Percentiles rank a stretch among this genome's conserved stretches.
These are phyloP conservation scores for Trichoderma erinaceum DNA, from an alignment of 495 filamentous ascomycete species.

Conservation along the genomic window DNA sequence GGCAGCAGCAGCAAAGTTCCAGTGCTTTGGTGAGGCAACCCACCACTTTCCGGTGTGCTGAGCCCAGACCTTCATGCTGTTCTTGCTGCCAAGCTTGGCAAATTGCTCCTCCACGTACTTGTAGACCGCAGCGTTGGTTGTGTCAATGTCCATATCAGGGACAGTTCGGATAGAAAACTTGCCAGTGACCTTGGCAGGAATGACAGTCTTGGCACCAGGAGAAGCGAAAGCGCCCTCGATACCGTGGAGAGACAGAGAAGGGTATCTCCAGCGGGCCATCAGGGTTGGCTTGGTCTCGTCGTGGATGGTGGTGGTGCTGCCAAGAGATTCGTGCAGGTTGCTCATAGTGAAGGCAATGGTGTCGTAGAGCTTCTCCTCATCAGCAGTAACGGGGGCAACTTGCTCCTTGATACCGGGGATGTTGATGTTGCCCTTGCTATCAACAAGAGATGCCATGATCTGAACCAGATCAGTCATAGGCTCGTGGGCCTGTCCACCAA, in stretches of 20 bases:
- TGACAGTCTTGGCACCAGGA: conserved; percentile 94
- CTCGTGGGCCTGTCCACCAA: conserved; percentile 91
- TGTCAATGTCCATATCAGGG: conserved; percentile 89
- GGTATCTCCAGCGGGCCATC: conserved; percentile 93
- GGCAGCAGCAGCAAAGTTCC: conserved; percentile 90
- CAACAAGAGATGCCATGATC: conserved; percentile 75
- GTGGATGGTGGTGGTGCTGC: conserved; percentile 77
- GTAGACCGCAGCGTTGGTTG: conserved; percentile 78
- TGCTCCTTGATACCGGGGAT: conserved; percentile 87
- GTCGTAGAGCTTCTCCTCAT: conserved; percentile 79
- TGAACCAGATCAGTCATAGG: conserved; percentile 94
- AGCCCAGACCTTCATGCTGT: conserved; percentile 70
- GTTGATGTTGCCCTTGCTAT: conserved; percentile 80
- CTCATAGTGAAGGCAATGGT: conserved; percentile 92
- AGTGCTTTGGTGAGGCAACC: conserved; percentile 93
- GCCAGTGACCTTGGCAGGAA: conserved; percentile 92
- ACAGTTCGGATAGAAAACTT: conserved; percentile 98
- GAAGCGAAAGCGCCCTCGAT: conserved; percentile 93
- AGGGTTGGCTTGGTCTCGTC: conserved; percentile 80
- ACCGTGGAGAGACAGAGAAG: conserved; percentile 92
- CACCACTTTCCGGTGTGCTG: conserved; percentile 96
- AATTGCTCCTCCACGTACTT: conserved; percentile 73
- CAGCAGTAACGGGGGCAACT: conserved; percentile 77
- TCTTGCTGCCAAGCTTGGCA: conserved; percentile 81
- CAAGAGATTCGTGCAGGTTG: conserved; percentile 83